phyloP scores from a whole-genome alignment of 805 yeast genomes.

The Ogataea polymorpha region DNA sequence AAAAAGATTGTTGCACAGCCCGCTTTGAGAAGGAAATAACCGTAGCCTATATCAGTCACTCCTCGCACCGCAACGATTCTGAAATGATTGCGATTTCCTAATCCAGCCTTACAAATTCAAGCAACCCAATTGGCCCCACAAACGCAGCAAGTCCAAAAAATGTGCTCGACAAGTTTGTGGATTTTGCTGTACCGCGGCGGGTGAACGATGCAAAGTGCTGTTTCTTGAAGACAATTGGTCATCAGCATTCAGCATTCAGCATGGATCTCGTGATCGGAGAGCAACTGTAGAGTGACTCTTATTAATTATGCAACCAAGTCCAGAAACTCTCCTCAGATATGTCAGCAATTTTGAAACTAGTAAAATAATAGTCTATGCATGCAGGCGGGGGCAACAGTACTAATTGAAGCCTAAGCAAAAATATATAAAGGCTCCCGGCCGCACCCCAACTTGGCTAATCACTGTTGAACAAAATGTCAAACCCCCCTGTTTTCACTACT shows the following conservation, averaged over 20 bases:
- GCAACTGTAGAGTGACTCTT: neutral
- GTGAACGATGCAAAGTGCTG: too few species aligned
- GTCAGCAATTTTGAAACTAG: conserved; percentile 1
- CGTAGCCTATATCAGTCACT: neutral
- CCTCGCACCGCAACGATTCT: neutral
- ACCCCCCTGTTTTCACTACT: conserved; percentile 62
- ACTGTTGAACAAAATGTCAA: conserved; percentile 24
- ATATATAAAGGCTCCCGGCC: conserved; percentile 6
- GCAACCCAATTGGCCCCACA: conserved; percentile 4
- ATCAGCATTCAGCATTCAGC: too few species aligned
- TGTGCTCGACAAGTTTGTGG: conserved; percentile 1
- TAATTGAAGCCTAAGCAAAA: neutral
- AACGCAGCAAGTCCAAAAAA: neutral
- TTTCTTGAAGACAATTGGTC: too few species aligned
- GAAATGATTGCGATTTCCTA: neutral
- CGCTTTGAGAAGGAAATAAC: neutral
- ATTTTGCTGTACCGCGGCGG: conserved; percentile 2
- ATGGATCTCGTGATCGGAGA: too few species aligned
- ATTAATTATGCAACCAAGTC: neutral
- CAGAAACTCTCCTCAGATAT: conserved; percentile 5
- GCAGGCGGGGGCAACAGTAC: conserved; percentile 6
- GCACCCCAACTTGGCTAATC: neutral
- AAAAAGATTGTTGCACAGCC: conserved; percentile 7
- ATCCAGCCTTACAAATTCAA: conserved; percentile 5
- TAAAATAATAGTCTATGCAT: conserved; percentile 1